Base-by-base conservation (phyloP, 78 protist species). In the Tieghemostelium lacteum region DNA sequence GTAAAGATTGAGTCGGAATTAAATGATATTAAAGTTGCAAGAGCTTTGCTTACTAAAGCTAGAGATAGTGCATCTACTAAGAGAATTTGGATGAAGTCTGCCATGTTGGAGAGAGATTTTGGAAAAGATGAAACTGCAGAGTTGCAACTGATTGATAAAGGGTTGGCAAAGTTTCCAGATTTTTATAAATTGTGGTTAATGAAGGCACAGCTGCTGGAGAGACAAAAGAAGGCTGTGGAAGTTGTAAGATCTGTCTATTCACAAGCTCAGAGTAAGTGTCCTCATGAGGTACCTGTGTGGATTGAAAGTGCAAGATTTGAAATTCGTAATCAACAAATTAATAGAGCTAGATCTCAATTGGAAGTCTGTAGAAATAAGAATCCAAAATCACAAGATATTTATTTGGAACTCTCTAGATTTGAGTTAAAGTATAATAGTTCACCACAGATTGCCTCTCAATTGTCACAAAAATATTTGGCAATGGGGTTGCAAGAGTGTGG, bases 61-160 rank as follows among this genome's bases (percentile, higher is more conserved):
- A 92, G 97, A 26, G 80, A 63, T 34, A 50, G 29, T 2, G 86
- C 96, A 1, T 73, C 80, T 20, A 95, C 98, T 12, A 92, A 88
- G 73, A 65, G 96, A 19, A 94, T 98, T 49, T 98, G 99, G 99
- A 74, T 95, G 96, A 95, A 96, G 63, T 64, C 92, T 1, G 99
- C 98, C 1, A 2, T 50, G 58, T 92, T 98, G 34, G 99, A 97
- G 75, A 87, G 98, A 20, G 75, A 91, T 74, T 50, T 70, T 50
- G 92, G 85, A 17, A 37, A 78, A 40, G 71, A 52, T 24, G 33
- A 52, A 17, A 75, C 62, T 2, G 40, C 7, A 6, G 97, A 92
- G 29, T 20, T 5, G n/a, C 63, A 5, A 34, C 66, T 96, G 7
- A 17, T 92, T 29, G 86, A 52, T 19, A 34, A 86, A 63, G 96